A percentile compares a stretch with the other conserved stretches of the same genome.
Conservation (phyloP, 169 alveolate species). For the Besnoitia besnoiti region DNA sequence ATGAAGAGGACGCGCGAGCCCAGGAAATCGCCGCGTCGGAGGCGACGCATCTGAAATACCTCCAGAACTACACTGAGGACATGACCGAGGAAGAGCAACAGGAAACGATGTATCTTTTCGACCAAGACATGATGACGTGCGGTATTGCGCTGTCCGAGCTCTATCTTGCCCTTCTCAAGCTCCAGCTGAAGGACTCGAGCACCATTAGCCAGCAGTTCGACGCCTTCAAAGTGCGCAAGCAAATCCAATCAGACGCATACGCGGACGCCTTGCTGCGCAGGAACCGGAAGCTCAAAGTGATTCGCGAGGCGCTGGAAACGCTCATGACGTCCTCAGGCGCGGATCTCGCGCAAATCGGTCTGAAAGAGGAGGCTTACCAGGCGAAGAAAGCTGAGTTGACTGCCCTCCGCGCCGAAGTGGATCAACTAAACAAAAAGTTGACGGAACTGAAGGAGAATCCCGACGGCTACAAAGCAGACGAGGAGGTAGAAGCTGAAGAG, state of each 20-base stretch:
- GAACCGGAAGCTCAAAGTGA: constrained; percentile 68
- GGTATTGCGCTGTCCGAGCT: constrained; percentile 73
- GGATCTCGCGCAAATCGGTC: constrained; percentile 34
- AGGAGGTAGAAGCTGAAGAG: constrained; percentile 14
- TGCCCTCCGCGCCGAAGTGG: constrained; percentile 53
- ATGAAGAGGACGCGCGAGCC: constrained; percentile 19
- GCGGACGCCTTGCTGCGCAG: constrained; percentile 40
- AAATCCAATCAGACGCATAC: constrained; percentile 44
- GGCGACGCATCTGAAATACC: not conserved
- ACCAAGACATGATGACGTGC: constrained; percentile 69
- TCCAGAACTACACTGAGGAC: not conserved
- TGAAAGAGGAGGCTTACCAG: constrained; percentile 59
- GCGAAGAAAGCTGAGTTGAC: constrained; percentile 59
- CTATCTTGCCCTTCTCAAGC: constrained; percentile 73
- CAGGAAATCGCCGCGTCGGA: not conserved
- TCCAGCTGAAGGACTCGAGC: constrained; percentile 69
- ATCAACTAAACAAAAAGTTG: constrained; percentile 59
- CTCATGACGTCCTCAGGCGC: not conserved
- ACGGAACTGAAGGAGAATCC: constrained; percentile 56
- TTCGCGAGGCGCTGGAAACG: constrained; percentile 55
- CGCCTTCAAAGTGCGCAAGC: constrained; percentile 68
- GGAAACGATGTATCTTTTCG: constrained; percentile 71
- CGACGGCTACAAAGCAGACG: not conserved
- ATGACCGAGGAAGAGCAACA: constrained; percentile 72
- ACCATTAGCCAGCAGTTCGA: constrained; percentile 71